These are phyloP conservation scores for Paramyrothecium sp. DNA, from an alignment of 2,329 filamentous ascomycete genomes.

Conservation along the genomic window DNA sequence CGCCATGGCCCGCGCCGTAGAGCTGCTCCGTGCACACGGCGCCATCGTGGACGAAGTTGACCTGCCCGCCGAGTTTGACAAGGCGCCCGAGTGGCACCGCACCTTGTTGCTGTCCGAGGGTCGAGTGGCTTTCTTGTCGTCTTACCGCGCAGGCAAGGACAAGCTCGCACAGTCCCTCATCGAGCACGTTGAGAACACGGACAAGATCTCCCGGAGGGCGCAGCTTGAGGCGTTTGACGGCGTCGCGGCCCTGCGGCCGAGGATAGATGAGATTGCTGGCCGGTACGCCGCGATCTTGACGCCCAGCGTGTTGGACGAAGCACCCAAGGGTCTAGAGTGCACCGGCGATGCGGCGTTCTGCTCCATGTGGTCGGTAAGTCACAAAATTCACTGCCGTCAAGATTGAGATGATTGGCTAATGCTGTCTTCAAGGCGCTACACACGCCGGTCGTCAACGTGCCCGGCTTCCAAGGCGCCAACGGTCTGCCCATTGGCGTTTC, in stretches of 20 bases:
- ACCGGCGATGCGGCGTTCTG: constrained; percentile 57
- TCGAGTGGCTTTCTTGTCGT: constrained; percentile 49
- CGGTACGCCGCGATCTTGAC: constrained; percentile 55
- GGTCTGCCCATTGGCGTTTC: constrained; percentile 59
- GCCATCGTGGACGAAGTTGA: constrained; percentile 56
- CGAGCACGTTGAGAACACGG: constrained; percentile 49
- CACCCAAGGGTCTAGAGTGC: constrained; percentile 47
- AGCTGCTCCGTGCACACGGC: constrained; percentile 42
- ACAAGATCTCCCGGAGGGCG: constrained; percentile 39
- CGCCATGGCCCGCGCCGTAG: constrained; percentile 38
- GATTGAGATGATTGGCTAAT: background rate
- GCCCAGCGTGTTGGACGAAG: constrained; percentile 59
- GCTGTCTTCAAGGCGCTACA: constrained; percentile 45
- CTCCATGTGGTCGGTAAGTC: constrained; percentile 50
- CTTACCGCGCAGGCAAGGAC: constrained; percentile 47
- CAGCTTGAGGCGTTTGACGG: constrained; percentile 53
- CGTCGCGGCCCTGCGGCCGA: constrained; percentile 50
- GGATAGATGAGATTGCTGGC: constrained; percentile 50
- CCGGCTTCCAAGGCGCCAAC: constrained; percentile 54
- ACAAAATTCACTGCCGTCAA: background rate
- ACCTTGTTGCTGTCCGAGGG: constrained; percentile 52
- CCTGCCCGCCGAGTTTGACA: constrained; percentile 47
- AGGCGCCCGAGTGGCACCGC: constrained; percentile 50
- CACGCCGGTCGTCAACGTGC: constrained; percentile 62
- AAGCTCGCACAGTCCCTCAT: constrained; percentile 43